Evolutionary conservation across 352 stramenopile genomes (phyloP).

Genomic region (Phytophthora boehmeriae): DNA sequence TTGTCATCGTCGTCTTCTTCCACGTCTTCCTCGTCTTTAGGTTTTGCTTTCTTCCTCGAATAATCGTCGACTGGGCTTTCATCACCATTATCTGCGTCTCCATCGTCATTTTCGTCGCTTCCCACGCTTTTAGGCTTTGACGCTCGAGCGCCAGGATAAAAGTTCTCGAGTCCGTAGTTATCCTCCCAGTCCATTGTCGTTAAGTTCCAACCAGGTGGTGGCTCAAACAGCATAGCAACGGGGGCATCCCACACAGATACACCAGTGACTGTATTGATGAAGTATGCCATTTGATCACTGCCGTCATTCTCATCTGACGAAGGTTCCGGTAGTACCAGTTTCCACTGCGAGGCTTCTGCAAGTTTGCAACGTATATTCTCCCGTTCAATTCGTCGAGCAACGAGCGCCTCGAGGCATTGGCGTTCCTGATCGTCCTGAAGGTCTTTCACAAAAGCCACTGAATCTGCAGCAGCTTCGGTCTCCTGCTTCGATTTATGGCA

Average conservation of each 20-base stretch:
- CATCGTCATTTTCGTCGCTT: constrained; percentile 19
- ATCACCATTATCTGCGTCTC: constrained; percentile 4
- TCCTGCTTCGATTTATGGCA: neutral
- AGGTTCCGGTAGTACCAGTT: constrained; percentile 39
- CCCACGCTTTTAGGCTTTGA: neutral
- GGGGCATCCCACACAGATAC: constrained; percentile 65
- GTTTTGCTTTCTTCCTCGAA: constrained; percentile 1
- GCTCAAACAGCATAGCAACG: constrained; percentile 61
- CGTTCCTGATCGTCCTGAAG: constrained; percentile 26
- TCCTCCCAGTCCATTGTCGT: constrained; percentile 64
- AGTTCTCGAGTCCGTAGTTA: constrained; percentile 52
- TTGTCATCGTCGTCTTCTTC: constrained; percentile 30
- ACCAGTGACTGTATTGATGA: constrained; percentile 55
- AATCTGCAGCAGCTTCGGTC: neutral
- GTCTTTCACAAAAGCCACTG: constrained; percentile 31
- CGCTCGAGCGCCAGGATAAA: constrained; percentile 31
- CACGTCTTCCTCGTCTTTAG: constrained; percentile 13
- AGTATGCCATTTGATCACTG: constrained; percentile 49
- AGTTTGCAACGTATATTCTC: constrained; percentile 51
- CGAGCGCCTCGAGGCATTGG: constrained; percentile 42
- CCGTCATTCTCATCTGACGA: constrained; percentile 14
- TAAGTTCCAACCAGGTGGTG: constrained; percentile 58
- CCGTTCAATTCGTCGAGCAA: constrained; percentile 40
- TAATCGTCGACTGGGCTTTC: neutral
- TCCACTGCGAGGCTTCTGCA: constrained; percentile 55